Conservation (phyloP, 1,139 yeast genomes). For the Saccharomyces hybrid region DNA sequence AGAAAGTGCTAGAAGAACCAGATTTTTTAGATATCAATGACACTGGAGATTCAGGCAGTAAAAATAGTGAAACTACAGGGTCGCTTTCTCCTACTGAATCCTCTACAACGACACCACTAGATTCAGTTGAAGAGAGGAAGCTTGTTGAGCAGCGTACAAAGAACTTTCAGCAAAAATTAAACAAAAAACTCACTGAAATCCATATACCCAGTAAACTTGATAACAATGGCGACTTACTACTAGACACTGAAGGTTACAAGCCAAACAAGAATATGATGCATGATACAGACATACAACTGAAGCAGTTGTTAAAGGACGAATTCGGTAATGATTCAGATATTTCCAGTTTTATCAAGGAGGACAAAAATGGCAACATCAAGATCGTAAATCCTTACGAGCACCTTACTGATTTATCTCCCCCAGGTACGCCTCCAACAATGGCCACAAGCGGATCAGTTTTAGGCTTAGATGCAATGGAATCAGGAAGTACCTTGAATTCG, state of each 20-base stretch:
- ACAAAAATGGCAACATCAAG: constrained; percentile 65
- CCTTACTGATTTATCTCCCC: constrained; percentile 12
- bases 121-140: not conserved
- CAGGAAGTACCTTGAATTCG: not conserved
- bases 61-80: not conserved
- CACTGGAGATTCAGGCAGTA: not conserved
- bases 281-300: constrained; percentile 62
- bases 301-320: constrained; percentile 65
- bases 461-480: not conserved
- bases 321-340: constrained; percentile 49
- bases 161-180: constrained; percentile 43
- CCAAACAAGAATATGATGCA: constrained; percentile 70
- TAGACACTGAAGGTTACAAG: constrained; percentile 96
- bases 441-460: constrained; percentile 20
- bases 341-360: constrained; percentile 48
- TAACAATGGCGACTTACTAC: constrained; percentile 80
- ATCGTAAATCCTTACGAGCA: constrained; percentile 42
- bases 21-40: constrained; percentile 43
- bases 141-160: constrained; percentile 19
- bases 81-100: not conserved
- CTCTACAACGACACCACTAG: not conserved
- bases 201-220: constrained; percentile 87
- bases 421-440: constrained; percentile 21
- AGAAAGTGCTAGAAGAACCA: constrained; percentile 41
- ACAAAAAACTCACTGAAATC: constrained; percentile 55